Conservation (phyloP, 805 yeast genomes). For the Cyberlindnera amylophila region DNA sequence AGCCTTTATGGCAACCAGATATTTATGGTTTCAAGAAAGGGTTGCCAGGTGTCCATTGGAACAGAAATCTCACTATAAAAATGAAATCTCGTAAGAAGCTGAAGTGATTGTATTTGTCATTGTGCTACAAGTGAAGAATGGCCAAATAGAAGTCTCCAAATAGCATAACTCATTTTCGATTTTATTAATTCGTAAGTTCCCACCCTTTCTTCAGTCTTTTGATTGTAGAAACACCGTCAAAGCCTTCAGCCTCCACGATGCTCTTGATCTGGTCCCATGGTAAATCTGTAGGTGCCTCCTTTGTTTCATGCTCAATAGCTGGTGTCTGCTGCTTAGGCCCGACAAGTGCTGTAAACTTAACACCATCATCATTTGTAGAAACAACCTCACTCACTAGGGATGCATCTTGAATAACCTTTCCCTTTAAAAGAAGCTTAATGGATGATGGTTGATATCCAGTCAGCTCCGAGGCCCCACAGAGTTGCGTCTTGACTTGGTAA, state of each 20-base stretch:
- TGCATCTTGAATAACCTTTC: conserved; percentile 58
- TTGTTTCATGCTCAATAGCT: not conserved
- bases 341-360: conserved; percentile 42
- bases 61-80: conserved; percentile 51
- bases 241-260: conserved; percentile 33
- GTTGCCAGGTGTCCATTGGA: conserved; percentile 58
- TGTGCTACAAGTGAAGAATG: not conserved
- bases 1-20: conserved; percentile 35
- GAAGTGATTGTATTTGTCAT: not conserved
- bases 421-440: conserved; percentile 52
- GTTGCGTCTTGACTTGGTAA: conserved; percentile 30
- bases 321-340: conserved; percentile 1
- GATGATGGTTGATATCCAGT: conserved; percentile 35
- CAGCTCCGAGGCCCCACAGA: conserved; percentile 27
- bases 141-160: too few relatives aligned
- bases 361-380: conserved; percentile 18
- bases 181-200: conserved; percentile 30
- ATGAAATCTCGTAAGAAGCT: conserved; percentile 41
- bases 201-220: conserved; percentile 38
- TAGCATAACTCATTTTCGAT: too few relatives aligned
- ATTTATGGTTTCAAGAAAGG: conserved; percentile 39
- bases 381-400: conserved; percentile 31
- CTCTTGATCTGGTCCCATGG: conserved; percentile 45
- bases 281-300: conserved; percentile 11
- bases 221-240: conserved; percentile 29